Evolutionary conservation across 202 grass and related monocot species (phyloP).

Genomic region (Dendrocalamus latiflorus): DNA sequence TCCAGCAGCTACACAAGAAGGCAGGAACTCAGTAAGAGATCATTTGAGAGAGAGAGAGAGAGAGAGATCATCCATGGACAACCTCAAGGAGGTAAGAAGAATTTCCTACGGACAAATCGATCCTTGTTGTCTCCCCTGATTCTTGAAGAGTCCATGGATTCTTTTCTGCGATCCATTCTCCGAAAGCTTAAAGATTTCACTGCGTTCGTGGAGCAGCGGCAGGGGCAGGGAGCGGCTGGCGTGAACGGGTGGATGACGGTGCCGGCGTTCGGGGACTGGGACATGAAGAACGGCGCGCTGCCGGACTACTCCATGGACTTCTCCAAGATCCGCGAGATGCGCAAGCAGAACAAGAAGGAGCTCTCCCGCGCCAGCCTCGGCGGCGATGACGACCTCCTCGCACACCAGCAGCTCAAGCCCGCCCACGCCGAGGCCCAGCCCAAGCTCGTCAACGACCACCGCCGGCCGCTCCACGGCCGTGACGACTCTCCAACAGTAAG

Average conservation of each 20-base stretch:
- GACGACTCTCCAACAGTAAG: conserved; percentile 63
- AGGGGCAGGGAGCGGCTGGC: conserved; percentile 32
- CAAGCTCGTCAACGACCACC: conserved; percentile 38
- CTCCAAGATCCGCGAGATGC: conserved; percentile 99
- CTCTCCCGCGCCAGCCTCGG: conserved; percentile 85
- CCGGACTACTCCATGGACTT: conserved; percentile 99
- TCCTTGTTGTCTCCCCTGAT: neutral
- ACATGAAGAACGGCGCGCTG: conserved; percentile 91
- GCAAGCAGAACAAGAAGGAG: conserved; percentile 99
- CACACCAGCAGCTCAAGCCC: conserved; percentile 2
- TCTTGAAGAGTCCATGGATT: neutral
- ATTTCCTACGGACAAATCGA: neutral
- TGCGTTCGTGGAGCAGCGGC: neutral
- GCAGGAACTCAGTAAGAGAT: neutral
- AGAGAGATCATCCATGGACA: conserved; percentile 55
- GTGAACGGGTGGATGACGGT: conserved; percentile 76
- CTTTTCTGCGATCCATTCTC: neutral
- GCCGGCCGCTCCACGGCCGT: conserved; percentile 43
- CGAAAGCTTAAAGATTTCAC: neutral
- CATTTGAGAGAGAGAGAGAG: neutral
- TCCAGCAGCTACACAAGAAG: neutral
- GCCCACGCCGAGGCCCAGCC: neutral
- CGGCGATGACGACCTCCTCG: conserved; percentile 73
- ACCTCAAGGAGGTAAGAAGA: conserved; percentile 53
- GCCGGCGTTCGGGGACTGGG: conserved; percentile 98